phyloP scores from a whole-genome alignment of 2,329 filamentous ascomycete species.

The Pyrenophora seminiperda region DNA sequence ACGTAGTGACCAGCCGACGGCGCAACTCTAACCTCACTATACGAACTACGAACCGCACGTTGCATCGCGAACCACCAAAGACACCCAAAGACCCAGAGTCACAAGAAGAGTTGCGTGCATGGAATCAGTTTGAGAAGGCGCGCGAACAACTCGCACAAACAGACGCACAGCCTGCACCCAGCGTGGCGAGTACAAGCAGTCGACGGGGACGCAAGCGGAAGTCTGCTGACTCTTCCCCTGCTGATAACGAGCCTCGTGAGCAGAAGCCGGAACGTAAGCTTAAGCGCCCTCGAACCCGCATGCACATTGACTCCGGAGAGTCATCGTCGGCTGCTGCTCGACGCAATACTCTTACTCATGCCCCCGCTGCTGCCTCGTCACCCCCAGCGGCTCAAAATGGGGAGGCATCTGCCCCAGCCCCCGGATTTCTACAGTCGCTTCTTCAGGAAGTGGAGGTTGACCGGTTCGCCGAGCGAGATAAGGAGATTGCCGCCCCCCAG shows the following conservation, averaged over 20 bases:
- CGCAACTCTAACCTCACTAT: constrained; percentile 47
- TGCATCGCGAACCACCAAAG: constrained; percentile 47
- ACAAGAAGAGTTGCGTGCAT: constrained; percentile 79
- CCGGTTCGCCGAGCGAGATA: constrained; percentile 43
- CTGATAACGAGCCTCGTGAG: constrained; percentile 66
- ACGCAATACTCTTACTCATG: constrained; percentile 31
- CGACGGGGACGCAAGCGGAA: constrained; percentile 74
- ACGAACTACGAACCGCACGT: constrained; percentile 39
- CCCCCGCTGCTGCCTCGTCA: constrained; percentile 22
- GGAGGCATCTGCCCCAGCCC: constrained; percentile 52
- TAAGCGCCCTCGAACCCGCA: constrained; percentile 82
- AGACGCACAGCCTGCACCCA: constrained; percentile 26
- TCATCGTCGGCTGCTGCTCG: constrained; percentile 43
- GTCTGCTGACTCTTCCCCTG: constrained; percentile 73
- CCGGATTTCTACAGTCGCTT: constrained; percentile 84
- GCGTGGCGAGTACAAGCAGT: constrained; percentile 28
- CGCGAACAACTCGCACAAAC: constrained; percentile 60
- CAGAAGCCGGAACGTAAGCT: constrained; percentile 75
- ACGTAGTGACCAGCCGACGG: constrained; percentile 52
- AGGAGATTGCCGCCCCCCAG: constrained; percentile 44
- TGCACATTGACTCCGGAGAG: constrained; percentile 61
- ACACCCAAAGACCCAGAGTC: constrained; percentile 69
- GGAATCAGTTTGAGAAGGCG: constrained; percentile 88
- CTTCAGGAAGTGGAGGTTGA: constrained; percentile 80
- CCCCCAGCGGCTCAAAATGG: constrained; percentile 19